Conservation (phyloP, 805 yeast species). For the Yamadazyma akitaensis region DNA sequence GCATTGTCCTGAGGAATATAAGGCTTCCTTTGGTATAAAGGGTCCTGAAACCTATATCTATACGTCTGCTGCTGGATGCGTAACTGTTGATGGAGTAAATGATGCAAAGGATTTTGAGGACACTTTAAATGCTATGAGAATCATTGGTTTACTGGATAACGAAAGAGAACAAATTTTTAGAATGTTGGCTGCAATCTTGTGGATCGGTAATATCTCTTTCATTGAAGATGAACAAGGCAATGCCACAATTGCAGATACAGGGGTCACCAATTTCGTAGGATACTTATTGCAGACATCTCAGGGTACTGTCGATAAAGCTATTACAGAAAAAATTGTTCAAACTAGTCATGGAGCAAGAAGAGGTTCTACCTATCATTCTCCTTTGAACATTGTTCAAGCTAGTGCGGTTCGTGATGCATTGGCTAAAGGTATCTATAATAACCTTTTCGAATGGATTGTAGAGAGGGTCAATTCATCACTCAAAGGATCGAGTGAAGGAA, state of each 20-base stretch:
- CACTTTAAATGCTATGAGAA: constrained; percentile 80
- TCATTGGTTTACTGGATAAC: constrained; percentile 74
- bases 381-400: constrained; percentile 88
- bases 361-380: constrained; percentile 93
- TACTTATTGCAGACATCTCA: constrained; percentile 81
- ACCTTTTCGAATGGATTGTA: constrained; percentile 95
- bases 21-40: constrained; percentile 85
- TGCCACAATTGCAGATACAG: constrained; percentile 74
- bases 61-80: constrained; percentile 83
- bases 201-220: constrained; percentile 93
- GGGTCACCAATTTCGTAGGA: constrained; percentile 94
- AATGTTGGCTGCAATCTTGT: constrained; percentile 76
- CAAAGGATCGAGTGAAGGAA: constrained; percentile 32
- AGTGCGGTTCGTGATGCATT: constrained; percentile 92
- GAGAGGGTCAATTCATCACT: constrained; percentile 82
- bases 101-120: constrained; percentile 77
- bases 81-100: constrained; percentile 81
- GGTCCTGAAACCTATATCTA: constrained; percentile 90
- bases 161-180: constrained; percentile 93
- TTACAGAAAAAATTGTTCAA: constrained; percentile 81
- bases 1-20: constrained; percentile 79
- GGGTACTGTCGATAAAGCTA: constrained; percentile 58
- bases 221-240: constrained; percentile 84
- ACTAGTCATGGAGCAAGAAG: constrained; percentile 86
- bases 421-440: constrained; percentile 90